Evolutionary conservation across 192 early-diverging fungal species (phyloP), one percentile per base, ranked within the genome.

Genomic region (Physocladia obscura): DNA sequence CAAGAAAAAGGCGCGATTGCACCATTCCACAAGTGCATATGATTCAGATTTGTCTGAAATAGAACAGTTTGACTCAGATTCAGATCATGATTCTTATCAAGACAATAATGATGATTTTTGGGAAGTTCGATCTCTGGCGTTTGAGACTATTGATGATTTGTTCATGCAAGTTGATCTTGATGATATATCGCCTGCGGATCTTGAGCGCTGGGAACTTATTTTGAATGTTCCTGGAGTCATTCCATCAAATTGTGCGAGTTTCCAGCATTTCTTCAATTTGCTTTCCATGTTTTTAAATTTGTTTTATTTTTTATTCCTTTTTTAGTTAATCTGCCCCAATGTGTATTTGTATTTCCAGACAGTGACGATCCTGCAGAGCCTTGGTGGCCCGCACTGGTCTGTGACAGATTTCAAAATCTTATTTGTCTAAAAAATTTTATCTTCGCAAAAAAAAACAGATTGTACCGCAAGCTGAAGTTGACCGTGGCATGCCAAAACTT

Each of bases 301-400:
- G 0, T 8, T 48, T 62, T 59, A 37, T 59, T 29, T 11, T 19
- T 22, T 59, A 22, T 0, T 70, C n/a, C 11, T 69, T 8, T 24
- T 40, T 27, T 22, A 67, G 69, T 40, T 49, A 27, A 77, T 49
- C 2, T 15, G 15, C 38, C 68, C 1, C 52, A 48, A 39, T 39
- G 59, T 11, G 78, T 80, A 11, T 80, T 74, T 39, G 75, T 79
- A 3, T 60, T 71, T 52, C 78, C 76, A 15, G 62, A 56, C 5
- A n/a, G n/a, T n/a, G 74, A 80, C 22, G 67, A 63, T 17, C 36
- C 60, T 22, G 37, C 19, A 1, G 47, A 39, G 37, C 62, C 56
- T 26, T 82, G 81, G 81, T 79, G 77, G 78, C 75, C 78, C 22
- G 81, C 75, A 24, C 27, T 82, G 57, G 78, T 81, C n/a, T n/a